A percentile compares a stretch with the other conserved stretches of the same genome.
These are phyloP conservation scores for Xylaria grammica DNA, from an alignment of 495 filamentous ascomycete species.

Conservation along the genomic window DNA sequence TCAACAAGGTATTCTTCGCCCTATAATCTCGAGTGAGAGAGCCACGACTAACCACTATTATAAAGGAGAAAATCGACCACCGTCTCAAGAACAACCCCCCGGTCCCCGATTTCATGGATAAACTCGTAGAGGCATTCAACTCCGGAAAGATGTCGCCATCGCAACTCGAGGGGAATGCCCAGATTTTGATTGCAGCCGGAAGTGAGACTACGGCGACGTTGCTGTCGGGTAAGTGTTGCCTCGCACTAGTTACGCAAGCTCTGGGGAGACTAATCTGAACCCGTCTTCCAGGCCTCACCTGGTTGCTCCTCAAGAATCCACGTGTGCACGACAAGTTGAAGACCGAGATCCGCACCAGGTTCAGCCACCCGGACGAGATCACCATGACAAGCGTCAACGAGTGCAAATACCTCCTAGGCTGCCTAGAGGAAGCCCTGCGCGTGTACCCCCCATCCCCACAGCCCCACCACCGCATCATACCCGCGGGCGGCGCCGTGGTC, in stretches of 20 bases:
- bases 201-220: constrained; percentile 65
- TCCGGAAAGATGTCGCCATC: constrained; percentile 42
- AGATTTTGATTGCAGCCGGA: constrained; percentile 52
- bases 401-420: constrained; percentile 59
- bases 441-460: constrained; percentile 61
- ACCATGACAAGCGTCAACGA: constrained; percentile 46
- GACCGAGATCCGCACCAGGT: constrained; percentile 54
- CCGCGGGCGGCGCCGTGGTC: constrained; percentile 48
- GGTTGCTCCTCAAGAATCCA: constrained; percentile 56
- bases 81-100: constrained; percentile 12
- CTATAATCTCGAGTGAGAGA: background rate
- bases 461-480: constrained; percentile 48
- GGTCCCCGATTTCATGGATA: constrained; percentile 23
- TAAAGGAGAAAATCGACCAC: constrained; percentile 17
- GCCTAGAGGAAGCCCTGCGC: constrained; percentile 60
- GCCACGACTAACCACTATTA: background rate
- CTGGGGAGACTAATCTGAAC: background rate
- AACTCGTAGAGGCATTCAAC: constrained; percentile 22
- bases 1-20: background rate
- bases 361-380: constrained; percentile 55
- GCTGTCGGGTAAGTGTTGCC: constrained; percentile 43
- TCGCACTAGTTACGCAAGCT: no score
- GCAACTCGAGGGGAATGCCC: constrained; percentile 40
- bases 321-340: constrained; percentile 45
- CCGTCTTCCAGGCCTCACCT: constrained; percentile 33